Percentiles rank a stretch among this genome's conserved stretches.
phyloP scores from a whole-genome alignment of 176 grass and related monocot species.

The Triticum dicoccoides region DNA sequence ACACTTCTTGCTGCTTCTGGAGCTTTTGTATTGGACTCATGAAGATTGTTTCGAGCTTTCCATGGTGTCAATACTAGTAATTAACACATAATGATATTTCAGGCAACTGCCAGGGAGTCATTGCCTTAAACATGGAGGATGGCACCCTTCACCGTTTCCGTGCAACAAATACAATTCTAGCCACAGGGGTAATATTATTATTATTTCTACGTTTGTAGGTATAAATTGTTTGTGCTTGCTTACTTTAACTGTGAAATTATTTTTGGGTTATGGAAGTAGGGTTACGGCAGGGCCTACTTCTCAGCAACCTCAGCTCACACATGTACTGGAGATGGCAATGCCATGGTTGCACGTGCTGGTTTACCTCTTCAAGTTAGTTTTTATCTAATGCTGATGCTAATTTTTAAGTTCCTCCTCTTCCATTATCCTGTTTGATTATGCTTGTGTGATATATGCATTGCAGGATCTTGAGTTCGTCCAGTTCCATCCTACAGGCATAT shows the following conservation, averaged over 20 bases:
- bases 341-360: slow-evolving; percentile 97
- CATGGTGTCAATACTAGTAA: neutral
- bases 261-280: slow-evolving; percentile 36
- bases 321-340: slow-evolving; percentile 99
- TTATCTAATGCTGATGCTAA: slow-evolving; percentile 24
- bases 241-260: neutral
- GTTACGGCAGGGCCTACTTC: slow-evolving; percentile 92
- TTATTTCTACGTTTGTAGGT: neutral
- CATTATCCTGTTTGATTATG: slow-evolving; percentile 25
- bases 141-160: slow-evolving; percentile 75
- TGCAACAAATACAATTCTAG: slow-evolving; percentile 65
- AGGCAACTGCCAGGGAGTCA: slow-evolving; percentile 68
- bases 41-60: neutral
- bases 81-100: slow-evolving; percentile 22
- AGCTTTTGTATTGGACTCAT: slow-evolving; percentile 5
- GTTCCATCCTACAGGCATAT: slow-evolving; percentile 85
- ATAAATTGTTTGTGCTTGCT: slow-evolving; percentile 1
- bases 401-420: neutral
- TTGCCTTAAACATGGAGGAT: slow-evolving; percentile 87
- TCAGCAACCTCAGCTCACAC: slow-evolving; percentile 99
- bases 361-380: slow-evolving; percentile 73
- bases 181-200: slow-evolving; percentile 53
- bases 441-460: slow-evolving; percentile 29
- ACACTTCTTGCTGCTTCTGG: neutral
- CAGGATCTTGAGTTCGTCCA: slow-evolving; percentile 99